Conservation (phyloP, 352 stramenopile species). For the Globisporangium rhizosaccharum region DNA sequence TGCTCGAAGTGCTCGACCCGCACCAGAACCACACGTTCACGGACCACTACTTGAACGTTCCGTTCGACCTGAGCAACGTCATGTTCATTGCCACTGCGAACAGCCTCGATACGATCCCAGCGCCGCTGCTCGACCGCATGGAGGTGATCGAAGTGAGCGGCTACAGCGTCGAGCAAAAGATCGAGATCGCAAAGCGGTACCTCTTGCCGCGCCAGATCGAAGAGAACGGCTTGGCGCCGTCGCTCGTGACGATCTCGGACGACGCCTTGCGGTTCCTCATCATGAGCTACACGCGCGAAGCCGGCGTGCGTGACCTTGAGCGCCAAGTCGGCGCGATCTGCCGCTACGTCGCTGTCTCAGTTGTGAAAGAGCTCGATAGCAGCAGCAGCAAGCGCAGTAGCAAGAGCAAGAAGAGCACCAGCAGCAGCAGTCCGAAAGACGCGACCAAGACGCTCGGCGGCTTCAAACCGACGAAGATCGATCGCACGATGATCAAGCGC, state of each 20-base stretch:
- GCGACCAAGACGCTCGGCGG: slow-evolving; percentile 12
- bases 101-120: slow-evolving; percentile 70
- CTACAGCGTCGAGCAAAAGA: slow-evolving; percentile 82
- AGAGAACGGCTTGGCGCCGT: slow-evolving; percentile 55
- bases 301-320: slow-evolving; percentile 81
- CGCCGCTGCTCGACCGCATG: slow-evolving; percentile 78
- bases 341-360: slow-evolving; percentile 61
- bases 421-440: slow-evolving; percentile 7
- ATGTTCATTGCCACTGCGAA: slow-evolving; percentile 86
- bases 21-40: slow-evolving; percentile 86
- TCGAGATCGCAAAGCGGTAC: slow-evolving; percentile 75
- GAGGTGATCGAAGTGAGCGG: slow-evolving; percentile 78
- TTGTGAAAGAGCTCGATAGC: slow-evolving; percentile 54
- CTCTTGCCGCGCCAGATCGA: slow-evolving; percentile 75
- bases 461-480: slow-evolving; percentile 37
- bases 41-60: slow-evolving; percentile 83
- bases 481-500: slow-evolving; percentile 45
- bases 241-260: slow-evolving; percentile 41
- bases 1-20: slow-evolving; percentile 84
- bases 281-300: slow-evolving; percentile 82
- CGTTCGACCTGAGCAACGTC: slow-evolving; percentile 84
- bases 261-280: slow-evolving; percentile 68
- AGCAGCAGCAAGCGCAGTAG: slow-evolving; percentile 14
- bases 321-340: slow-evolving; percentile 73
- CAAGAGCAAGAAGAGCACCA: slow-evolving; percentile 12